These are phyloP conservation scores for Tritrichomonas foetus DNA, from an alignment of 208 protist species.

Conservation along the genomic window DNA sequence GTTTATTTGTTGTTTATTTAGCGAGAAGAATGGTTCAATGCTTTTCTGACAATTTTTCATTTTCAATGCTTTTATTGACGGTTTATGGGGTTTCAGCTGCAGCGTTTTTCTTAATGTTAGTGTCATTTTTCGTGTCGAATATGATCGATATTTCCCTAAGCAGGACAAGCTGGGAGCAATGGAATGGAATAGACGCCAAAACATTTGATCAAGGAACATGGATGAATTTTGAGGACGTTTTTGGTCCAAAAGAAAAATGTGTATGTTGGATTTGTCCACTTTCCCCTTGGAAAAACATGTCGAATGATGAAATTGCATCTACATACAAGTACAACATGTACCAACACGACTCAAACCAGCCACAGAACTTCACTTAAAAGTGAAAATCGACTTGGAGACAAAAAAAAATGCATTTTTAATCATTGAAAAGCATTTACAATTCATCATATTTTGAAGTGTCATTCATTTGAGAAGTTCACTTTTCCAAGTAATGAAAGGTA, in stretches of 20 bases:
- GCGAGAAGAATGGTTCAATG: background rate
- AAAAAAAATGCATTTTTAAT: background rate
- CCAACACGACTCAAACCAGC: background rate
- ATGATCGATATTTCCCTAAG: background rate
- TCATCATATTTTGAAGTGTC: background rate
- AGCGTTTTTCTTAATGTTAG: background rate
- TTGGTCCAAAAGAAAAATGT: background rate
- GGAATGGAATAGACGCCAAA: background rate
- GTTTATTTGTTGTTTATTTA: background rate
- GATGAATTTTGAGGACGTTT: conserved; percentile 10
- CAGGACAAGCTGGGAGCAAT: background rate
- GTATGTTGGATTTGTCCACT: background rate
- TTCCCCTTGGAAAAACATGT: background rate
- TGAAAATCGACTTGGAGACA: background rate
- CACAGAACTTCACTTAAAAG: background rate
- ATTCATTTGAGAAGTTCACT: background rate
- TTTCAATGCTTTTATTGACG: background rate
- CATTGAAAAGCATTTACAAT: background rate
- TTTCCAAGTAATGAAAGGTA: background rate
- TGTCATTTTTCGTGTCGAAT: background rate
- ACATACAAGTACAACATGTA: background rate
- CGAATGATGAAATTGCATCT: conserved; percentile 1
- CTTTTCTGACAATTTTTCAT: background rate
- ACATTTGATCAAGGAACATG: background rate
- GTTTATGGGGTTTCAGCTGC: background rate